Base-by-base conservation (phyloP, 2,329 filamentous ascomycete genomes). In the Gnomoniopsis sp. region DNA sequence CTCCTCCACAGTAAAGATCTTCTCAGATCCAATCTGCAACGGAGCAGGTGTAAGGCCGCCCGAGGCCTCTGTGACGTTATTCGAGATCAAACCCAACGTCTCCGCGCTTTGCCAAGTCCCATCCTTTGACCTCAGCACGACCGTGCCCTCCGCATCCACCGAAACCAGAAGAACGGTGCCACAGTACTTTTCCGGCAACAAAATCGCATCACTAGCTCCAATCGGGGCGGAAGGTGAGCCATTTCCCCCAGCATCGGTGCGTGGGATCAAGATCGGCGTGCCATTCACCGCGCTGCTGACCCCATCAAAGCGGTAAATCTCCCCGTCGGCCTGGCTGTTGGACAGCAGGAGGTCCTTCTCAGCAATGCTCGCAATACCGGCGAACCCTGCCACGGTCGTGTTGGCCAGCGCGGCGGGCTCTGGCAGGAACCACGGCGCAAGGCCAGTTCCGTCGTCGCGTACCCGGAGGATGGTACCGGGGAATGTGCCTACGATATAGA, bases 401-500 rank as follows among this genome's bases (percentile, higher is more conserved):
- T 52, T 53, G 15, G 49, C 41, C 21, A 57, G 55, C 48, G 68
- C 62, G 19, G 68, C 62, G 1, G 61, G 55, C 0, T 63, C 57
- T 8, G 67, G 67, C 2, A 71, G 62, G 61, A 73, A 74, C 72
- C 73, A 76, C 0, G 68, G 62, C 3, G 22, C 52, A 4, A 64
- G 65, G 6, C 61, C 58, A 3, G 62, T 61, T 2, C 72, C 72
- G 52, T 71, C 63, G 30, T 67, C 50, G 26, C 65, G 66, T 11
- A 74, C 67, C 14, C 69, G 68, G 49, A 75, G 60, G 17, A 77
- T 67, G 7, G 70, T 72, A 21, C 71, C 70, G 0, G 74, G 73
- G 10, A 65, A 76, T 0, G 72, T 74, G 44, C 75, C 73, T 0
- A 76, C 63, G 7, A 73, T 70, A 52, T 71, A 77, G 0, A 71